These are phyloP conservation scores for Erythrophleum fordii DNA, from an alignment of 306 rosid genomes.

Conservation along the genomic window DNA sequence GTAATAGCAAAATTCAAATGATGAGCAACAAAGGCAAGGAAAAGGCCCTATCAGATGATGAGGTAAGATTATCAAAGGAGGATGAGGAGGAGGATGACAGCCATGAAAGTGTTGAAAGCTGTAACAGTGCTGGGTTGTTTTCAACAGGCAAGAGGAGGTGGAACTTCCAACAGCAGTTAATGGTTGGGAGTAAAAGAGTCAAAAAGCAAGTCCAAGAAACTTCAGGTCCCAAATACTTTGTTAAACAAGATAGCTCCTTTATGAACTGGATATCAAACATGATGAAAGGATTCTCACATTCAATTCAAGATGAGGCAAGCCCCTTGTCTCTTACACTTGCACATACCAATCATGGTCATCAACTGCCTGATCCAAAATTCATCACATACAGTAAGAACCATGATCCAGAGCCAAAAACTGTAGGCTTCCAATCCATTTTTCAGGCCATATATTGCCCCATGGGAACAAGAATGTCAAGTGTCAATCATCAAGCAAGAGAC, in stretches of 20 bases:
- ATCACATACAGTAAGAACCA: constrained; percentile 40
- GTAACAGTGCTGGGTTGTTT: constrained; percentile 52
- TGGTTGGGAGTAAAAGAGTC: constrained; percentile 55
- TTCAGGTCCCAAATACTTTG: constrained; percentile 43
- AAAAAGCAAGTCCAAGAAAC: constrained; percentile 52
- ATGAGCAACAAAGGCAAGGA: constrained; percentile 58
- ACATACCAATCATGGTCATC: constrained; percentile 43
- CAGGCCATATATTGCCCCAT: constrained; percentile 51
- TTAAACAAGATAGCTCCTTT: constrained; percentile 73
- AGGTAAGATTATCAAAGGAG: constrained; percentile 43
- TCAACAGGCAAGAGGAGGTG: constrained; percentile 56
- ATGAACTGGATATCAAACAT: constrained; percentile 82
- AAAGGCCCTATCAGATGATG: constrained; percentile 54
- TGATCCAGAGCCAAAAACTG: constrained; percentile 40
- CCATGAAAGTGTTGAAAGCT: constrained; percentile 66
- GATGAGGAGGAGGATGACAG: constrained; percentile 46
- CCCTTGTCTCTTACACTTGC: constrained; percentile 49
- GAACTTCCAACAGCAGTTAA: constrained; percentile 56
- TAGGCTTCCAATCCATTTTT: constrained; percentile 62
- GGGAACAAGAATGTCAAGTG: constrained; percentile 40
- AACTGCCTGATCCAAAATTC: constrained; percentile 40
- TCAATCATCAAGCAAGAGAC: constrained; percentile 48
- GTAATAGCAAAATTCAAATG: constrained; percentile 41
- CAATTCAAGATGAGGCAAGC: constrained; percentile 51
- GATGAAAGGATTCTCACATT: constrained; percentile 66